Evolutionary conservation across 2,329 filamentous ascomycete species (phyloP).

Genomic region (Arthrobotrys pseudoclavata): DNA sequence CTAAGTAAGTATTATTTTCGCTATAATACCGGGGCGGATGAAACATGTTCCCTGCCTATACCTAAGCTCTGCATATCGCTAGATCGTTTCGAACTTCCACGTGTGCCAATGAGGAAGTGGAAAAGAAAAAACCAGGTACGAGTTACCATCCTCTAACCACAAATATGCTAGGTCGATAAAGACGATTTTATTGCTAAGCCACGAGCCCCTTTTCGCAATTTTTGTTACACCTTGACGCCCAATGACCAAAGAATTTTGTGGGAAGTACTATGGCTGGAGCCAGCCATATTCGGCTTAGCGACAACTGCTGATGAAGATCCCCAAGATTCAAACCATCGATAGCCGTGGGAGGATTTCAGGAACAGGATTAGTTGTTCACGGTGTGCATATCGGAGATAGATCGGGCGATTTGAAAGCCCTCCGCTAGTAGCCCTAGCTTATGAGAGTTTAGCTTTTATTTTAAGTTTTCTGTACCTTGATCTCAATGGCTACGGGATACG

Average conservation of each 20-base stretch:
- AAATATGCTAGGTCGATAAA: conserved; percentile 19
- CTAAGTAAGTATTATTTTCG: conserved; percentile 28
- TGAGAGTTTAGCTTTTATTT: conserved; percentile 5
- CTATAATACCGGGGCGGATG: conserved; percentile 20
- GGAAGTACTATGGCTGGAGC: conserved; percentile 12
- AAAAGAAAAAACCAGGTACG: conserved; percentile 46
- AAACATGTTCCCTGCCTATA: conserved; percentile 39
- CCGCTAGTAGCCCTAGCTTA: conserved; percentile 11
- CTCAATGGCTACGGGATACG: conserved; percentile 13
- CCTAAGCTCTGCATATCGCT: conserved; percentile 30
- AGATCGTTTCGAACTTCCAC: conserved; percentile 56
- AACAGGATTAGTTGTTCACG: conserved; percentile 20
- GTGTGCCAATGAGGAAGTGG: conserved; percentile 42
- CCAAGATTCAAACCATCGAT: conserved; percentile 32
- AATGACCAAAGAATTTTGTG: conserved; percentile 30
- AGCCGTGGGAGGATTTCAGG: conserved; percentile 37
- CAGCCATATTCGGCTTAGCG: conserved; percentile 15
- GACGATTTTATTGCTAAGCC: conserved; percentile 38
- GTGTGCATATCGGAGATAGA: conserved; percentile 42
- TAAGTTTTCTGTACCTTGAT: conserved; percentile 6
- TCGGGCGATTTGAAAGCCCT: conserved; percentile 36
- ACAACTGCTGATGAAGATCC: conserved; percentile 24
- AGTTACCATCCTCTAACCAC: conserved; percentile 20
- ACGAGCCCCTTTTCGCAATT: conserved; percentile 54
- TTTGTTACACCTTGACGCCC: conserved; percentile 45